phyloP scores from a whole-genome alignment of 2,329 filamentous ascomycete genomes.

The Fusarium burgessii region DNA sequence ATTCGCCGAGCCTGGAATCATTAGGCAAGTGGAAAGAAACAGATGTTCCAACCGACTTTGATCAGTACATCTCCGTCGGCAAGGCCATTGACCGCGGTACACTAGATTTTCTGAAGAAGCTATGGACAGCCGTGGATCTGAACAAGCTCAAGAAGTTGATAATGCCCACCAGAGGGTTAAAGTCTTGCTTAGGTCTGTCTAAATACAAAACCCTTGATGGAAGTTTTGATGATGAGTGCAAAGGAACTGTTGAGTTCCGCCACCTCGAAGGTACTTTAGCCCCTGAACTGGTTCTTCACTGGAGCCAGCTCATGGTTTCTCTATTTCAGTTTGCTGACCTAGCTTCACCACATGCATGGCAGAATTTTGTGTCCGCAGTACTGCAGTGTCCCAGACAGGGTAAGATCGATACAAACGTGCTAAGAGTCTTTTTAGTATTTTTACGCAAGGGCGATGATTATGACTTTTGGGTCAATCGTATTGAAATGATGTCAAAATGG shows the following conservation, averaged over 20 bases:
- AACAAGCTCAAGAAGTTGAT: not conserved
- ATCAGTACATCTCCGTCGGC: constrained; percentile 8
- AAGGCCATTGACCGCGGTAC: not conserved
- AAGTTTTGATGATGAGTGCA: not conserved
- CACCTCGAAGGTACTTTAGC: constrained; percentile 35
- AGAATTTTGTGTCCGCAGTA: constrained; percentile 2
- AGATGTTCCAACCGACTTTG: constrained; percentile 15
- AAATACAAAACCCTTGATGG: not conserved
- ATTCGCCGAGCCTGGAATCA: not conserved
- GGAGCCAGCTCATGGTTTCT: constrained; percentile 33
- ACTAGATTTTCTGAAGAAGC: constrained; percentile 7
- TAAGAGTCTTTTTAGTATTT: constrained; percentile 23
- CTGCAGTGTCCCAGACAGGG: not conserved
- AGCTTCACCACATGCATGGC: constrained; percentile 25
- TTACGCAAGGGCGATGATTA: constrained; percentile 24
- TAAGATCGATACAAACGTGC: constrained; percentile 2
- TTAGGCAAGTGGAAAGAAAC: not conserved
- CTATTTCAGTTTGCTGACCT: constrained; percentile 39
- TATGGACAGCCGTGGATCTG: constrained; percentile 14
- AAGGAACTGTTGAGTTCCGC: constrained; percentile 39
- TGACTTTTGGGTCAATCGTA: constrained; percentile 20
- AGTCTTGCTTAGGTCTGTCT: constrained; percentile 8
- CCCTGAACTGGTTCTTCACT: constrained; percentile 34
- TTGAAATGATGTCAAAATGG: not conserved
- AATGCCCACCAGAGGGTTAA: not conserved